Conservation (phyloP, 139 green algal genomes). For the Pseudopediastrum boryanum region DNA sequence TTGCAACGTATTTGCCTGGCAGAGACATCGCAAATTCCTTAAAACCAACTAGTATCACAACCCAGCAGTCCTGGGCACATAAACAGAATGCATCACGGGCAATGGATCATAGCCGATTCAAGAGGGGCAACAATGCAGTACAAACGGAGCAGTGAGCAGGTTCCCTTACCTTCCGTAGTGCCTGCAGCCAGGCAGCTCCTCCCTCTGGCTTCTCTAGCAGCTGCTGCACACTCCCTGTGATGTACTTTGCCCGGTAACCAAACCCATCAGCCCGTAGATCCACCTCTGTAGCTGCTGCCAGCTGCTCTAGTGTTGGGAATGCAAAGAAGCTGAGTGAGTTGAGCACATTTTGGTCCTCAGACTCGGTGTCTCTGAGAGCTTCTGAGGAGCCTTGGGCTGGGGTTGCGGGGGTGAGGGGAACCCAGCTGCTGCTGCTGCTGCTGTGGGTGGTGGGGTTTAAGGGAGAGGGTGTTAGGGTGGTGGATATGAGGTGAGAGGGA, state of each 20-base stretch:
- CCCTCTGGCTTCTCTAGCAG: constrained; percentile 71
- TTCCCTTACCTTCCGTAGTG: constrained; percentile 66
- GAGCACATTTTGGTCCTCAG: neutral
- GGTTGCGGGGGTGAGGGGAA: too few species aligned
- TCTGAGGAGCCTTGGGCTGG: too few species aligned
- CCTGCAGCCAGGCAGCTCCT: constrained; percentile 73
- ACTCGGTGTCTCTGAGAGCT: too few species aligned
- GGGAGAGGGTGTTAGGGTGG: neutral
- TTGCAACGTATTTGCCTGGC: too few species aligned
- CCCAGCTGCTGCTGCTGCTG: neutral
- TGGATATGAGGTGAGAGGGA: neutral
- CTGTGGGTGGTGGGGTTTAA: neutral
- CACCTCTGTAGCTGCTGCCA: constrained; percentile 79
- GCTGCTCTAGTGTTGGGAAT: constrained; percentile 90
- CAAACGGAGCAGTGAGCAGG: too few species aligned
- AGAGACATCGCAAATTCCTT: too few species aligned
- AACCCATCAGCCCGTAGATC: constrained; percentile 83
- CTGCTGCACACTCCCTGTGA: constrained; percentile 64
- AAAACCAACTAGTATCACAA: too few species aligned
- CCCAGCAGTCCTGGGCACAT: too few species aligned
- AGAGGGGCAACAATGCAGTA: too few species aligned
- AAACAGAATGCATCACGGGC: too few species aligned
- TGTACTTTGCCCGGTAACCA: constrained; percentile 87
- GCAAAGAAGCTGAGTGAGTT: constrained; percentile 55
- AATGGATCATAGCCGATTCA: too few species aligned